Percentiles rank a stretch among this genome's conserved stretches.
These are phyloP conservation scores for Raffaelea ambrosiae DNA, from an alignment of 2,329 filamentous ascomycete species.

Conservation along the genomic window DNA sequence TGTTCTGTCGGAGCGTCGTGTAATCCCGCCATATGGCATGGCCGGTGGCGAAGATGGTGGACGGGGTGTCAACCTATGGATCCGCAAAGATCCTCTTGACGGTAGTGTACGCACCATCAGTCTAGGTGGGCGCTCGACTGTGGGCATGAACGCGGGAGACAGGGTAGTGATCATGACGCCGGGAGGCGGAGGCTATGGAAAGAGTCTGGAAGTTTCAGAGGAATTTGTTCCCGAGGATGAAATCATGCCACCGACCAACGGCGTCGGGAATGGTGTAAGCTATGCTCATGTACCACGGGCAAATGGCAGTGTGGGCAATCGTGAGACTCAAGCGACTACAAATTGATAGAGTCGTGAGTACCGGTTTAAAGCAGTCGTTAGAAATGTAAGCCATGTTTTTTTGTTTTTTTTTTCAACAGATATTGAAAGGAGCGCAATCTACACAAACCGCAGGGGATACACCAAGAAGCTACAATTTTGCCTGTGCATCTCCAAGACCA, in stretches of 20 bases:
- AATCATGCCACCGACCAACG: background rate
- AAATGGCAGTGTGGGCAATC: background rate
- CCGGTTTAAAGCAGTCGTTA: too few species aligned
- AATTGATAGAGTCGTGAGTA: background rate
- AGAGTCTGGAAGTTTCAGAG: background rate
- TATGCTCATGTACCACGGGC: background rate
- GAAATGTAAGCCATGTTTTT: too few species aligned
- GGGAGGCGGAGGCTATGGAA: conserved; percentile 45
- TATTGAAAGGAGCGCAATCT: too few species aligned
- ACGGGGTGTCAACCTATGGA: conserved; percentile 5
- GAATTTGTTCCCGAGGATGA: background rate
- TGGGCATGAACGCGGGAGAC: conserved; percentile 49
- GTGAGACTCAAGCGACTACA: background rate
- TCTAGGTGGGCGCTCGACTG: conserved; percentile 52
- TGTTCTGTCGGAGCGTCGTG: conserved; percentile 25
- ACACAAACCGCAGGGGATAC: too few species aligned
- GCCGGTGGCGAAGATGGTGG: conserved; percentile 18
- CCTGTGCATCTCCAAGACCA: background rate
- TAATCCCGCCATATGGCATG: conserved; percentile 24
- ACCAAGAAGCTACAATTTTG: too few species aligned
- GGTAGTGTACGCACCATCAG: conserved; percentile 32
- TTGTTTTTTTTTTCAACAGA: too few species aligned
- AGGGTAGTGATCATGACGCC: conserved; percentile 53
- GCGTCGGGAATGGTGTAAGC: conserved; percentile 1
- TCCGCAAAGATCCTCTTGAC: conserved; percentile 1